Evolutionary conservation across 345 rosid species (phyloP).

Genomic region (Kandelia obovata): DNA sequence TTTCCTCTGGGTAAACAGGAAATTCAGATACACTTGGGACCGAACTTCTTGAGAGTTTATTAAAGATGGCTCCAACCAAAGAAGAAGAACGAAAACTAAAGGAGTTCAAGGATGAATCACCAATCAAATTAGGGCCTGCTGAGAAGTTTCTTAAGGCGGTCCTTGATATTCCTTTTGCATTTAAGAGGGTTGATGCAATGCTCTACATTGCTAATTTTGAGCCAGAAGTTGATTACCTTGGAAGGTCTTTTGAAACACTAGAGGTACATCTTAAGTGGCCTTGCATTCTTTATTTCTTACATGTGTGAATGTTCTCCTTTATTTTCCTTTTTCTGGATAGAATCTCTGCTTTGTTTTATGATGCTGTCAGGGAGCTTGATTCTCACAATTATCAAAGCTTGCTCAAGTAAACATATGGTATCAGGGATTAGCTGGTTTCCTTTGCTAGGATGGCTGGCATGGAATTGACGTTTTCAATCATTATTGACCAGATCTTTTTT

Average conservation of each 20-base stretch:
- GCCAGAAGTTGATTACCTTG: conserved; percentile 76
- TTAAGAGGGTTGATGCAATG: conserved; percentile 88
- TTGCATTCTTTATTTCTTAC: too few relatives aligned
- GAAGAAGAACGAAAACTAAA: conserved; percentile 80
- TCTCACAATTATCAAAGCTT: too few relatives aligned
- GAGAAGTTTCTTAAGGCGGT: conserved; percentile 87
- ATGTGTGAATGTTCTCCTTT: too few relatives aligned
- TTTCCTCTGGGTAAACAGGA: conserved; percentile 37
- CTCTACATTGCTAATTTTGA: conserved; percentile 85
- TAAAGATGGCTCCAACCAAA: conserved; percentile 92
- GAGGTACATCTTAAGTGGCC: conserved; percentile 42
- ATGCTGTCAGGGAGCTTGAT: too few relatives aligned
- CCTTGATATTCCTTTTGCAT: conserved; percentile 80
- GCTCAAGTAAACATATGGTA: background rate
- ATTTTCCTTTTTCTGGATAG: too few relatives aligned
- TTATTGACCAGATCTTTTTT: background rate
- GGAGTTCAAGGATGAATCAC: conserved; percentile 76
- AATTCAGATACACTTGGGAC: conserved; percentile 80
- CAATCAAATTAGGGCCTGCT: conserved; percentile 77
- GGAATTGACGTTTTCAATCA: background rate
- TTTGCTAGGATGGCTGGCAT: background rate
- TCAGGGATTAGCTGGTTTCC: background rate
- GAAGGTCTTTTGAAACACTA: conserved; percentile 65
- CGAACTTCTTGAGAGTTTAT: conserved; percentile 84
- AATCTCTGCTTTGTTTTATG: too few relatives aligned